Base-by-base conservation (phyloP, 2,329 filamentous ascomycete species). In the Thielaviopsis musarum region DNA sequence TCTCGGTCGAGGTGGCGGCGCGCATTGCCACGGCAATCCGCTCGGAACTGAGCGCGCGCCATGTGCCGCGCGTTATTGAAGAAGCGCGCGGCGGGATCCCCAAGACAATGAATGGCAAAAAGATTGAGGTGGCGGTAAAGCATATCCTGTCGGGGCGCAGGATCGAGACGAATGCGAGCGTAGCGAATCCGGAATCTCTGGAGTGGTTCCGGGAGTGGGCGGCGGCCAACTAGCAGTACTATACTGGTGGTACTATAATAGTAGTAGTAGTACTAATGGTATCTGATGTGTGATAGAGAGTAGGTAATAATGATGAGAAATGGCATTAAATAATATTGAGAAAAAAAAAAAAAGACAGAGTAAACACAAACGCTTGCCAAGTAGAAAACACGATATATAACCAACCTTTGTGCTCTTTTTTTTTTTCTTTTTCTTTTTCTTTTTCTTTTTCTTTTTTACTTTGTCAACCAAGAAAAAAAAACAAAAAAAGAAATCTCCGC, bases 41-140 rank as follows among this genome's bases (percentile, higher is more conserved):
- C 65, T 80, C 77, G 63, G 88, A 95, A 70, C 73, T 97, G 62
- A 95, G 88, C 66, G 87, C 89, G 4, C 79, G 93, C 58, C 93
- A 98, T 73, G 90, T 97, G 0, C 91, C 91, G 0, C 85, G 82
- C 0, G 74, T 95, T 0, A 77, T 97, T 19, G 88, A 91, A 64
- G 83, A 87, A 69, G 83, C 72, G 1, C 9, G 30, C 19, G 75
- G 84, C 0, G 90, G 91, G 45, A 93, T 98, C 19, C 93, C 91
- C 0, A 84, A 91, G 65, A 97, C 93, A 17, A 84, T 84, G 2
- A 98, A 98, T 67, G 91, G 91, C 58, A 98, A 98, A 76, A 98
- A 97, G 72, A 88, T 98, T 62, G 91, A 98, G 70, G 90, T 94
- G 54, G 88, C 89, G 0, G 91, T 97, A 5, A 97, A 97, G 75